A percentile compares a stretch with the other conserved stretches of the same genome.
These are phyloP conservation scores for Gyromitra esculenta DNA, from an alignment of 2,329 filamentous ascomycete species.

Conservation along the genomic window DNA sequence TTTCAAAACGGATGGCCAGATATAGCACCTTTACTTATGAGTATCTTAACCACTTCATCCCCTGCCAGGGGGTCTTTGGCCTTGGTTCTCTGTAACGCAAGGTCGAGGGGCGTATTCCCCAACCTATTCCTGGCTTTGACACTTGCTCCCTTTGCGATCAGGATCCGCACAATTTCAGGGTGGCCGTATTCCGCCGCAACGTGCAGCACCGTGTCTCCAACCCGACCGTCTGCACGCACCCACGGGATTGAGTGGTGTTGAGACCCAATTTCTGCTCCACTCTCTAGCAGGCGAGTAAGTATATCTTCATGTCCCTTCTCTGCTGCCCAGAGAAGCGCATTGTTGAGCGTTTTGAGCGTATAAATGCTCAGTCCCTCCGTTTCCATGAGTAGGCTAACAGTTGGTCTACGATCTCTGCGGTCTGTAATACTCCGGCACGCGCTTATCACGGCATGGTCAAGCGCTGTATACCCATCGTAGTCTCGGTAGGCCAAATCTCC, in stretches of 20 bases:
- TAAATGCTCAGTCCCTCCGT: neutral
- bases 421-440: neutral
- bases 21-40: neutral
- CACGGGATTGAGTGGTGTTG: neutral
- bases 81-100: neutral
- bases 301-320: conserved; percentile 12
- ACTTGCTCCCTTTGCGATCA: neutral
- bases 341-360: conserved; percentile 7
- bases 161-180: neutral
- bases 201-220: conserved; percentile 8
- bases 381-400: neutral
- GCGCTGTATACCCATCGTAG: conserved; percentile 5
- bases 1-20: neutral
- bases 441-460: neutral
- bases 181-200: neutral
- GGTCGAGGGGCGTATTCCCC: neutral
- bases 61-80: neutral
- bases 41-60: conserved; percentile 1
- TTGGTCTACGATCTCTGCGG: neutral
- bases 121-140: neutral
- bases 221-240: neutral
- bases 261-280: conserved; percentile 1
- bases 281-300: neutral
- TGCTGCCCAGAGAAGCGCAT: conserved; percentile 3
- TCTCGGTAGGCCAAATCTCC: neutral